Evolutionary conservation across 1,284 basidiomycete genomes (phyloP).

Genomic region (Ganoderma meredithae): DNA sequence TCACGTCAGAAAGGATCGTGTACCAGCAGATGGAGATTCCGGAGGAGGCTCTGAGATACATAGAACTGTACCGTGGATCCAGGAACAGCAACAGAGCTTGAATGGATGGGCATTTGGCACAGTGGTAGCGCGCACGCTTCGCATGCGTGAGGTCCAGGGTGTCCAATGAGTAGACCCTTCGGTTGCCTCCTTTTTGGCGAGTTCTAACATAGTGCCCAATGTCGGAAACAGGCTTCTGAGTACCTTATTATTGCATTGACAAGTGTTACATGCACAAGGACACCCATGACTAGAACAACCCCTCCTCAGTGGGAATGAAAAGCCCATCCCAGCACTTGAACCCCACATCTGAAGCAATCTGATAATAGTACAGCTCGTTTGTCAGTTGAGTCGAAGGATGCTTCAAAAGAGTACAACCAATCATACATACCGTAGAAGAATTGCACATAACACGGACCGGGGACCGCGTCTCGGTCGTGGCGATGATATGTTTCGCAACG

Average conservation of each 20-base stretch:
- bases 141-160: conserved; percentile 17
- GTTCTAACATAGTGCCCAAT: no score
- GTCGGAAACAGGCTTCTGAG: not conserved
- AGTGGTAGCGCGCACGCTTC: conserved; percentile 17
- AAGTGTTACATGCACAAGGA: not conserved
- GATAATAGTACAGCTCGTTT: not conserved
- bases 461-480: conserved; percentile 51
- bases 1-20: not conserved
- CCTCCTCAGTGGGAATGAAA: conserved; percentile 45
- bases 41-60: no score
- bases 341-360: conserved; percentile 60
- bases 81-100: not conserved
- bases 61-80: no score
- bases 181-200: not conserved
- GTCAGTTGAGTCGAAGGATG: no score
- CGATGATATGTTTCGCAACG: conserved; percentile 54
- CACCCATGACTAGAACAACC: conserved; percentile 10
- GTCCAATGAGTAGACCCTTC: no score
- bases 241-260: not conserved
- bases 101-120: conserved; percentile 7
- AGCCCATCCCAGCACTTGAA: conserved; percentile 62
- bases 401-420: not conserved
- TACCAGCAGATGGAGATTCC: not conserved
- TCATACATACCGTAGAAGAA: conserved; percentile 49
- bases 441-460: conserved; percentile 63